Percentiles rank a stretch among this genome's conserved stretches.
Evolutionary conservation across 2,329 filamentous ascomycete species (phyloP).

Genomic region (Didymella glomerata): DNA sequence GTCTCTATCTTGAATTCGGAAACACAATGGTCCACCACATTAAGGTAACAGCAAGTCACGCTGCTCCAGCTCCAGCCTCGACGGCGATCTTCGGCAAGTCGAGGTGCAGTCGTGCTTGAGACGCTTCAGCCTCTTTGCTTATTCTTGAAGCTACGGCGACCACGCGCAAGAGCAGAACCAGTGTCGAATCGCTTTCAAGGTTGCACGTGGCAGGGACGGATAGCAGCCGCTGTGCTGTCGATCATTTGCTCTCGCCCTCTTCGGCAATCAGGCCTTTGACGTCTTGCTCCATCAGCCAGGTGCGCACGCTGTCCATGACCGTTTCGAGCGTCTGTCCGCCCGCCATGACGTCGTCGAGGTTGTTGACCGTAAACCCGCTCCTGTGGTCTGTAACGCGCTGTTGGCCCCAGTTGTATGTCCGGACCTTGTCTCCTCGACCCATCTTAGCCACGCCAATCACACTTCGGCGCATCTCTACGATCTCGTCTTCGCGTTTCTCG

Average conservation of each 20-base stretch:
- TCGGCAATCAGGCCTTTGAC: constrained; percentile 71
- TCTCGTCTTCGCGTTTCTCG: constrained; percentile 84
- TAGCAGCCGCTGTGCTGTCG: background rate
- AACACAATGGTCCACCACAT: background rate
- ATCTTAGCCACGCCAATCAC: constrained; percentile 81
- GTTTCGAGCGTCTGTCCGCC: constrained; percentile 76
- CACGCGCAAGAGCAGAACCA: background rate
- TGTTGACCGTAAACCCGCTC: constrained; percentile 79
- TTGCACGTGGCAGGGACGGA: constrained; percentile 1
- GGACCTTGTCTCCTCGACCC: constrained; percentile 90
- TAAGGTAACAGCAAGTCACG: background rate
- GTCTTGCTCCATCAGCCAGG: constrained; percentile 79
- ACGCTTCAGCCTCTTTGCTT: background rate
- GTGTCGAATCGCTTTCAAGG: background rate
- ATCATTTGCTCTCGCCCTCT: constrained; percentile 39
- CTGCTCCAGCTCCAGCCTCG: background rate
- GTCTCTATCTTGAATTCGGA: background rate
- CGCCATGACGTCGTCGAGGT: constrained; percentile 79
- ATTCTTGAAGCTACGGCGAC: background rate
- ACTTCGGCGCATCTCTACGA: constrained; percentile 75
- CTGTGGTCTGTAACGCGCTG: constrained; percentile 90
- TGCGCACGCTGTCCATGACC: constrained; percentile 79
- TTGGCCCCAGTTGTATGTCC: constrained; percentile 85
- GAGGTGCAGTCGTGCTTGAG: background rate
- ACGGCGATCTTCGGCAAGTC: constrained; percentile 13